Conservation (phyloP, 129 eudicot genomes). For the Centella asiatica region DNA sequence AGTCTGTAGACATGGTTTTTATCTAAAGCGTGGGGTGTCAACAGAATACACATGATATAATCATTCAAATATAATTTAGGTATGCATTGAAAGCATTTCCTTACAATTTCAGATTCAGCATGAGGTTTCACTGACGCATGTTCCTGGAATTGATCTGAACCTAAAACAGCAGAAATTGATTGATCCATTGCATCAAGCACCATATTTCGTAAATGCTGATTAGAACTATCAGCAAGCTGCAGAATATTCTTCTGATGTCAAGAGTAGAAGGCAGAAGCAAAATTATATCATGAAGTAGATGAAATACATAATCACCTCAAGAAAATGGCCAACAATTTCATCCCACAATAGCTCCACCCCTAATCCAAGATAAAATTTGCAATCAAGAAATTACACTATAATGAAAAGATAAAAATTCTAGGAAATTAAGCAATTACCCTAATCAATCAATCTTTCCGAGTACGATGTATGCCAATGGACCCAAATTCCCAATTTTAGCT, state of each 20-base stretch:
- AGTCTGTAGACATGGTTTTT: conserved; percentile 26
- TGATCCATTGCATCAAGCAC: conserved; percentile 89
- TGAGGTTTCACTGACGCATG: conserved; percentile 26
- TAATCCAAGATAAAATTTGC: conserved; percentile 18
- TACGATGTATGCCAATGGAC: no score
- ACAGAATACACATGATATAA: conserved; percentile 5
- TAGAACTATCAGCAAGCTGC: conserved; percentile 90
- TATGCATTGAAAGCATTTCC: conserved; percentile 7
- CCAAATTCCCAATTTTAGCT: no score
- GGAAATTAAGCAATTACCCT: no score
- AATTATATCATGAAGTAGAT: conserved; percentile 2
- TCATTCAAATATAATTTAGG: neutral
- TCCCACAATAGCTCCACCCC: conserved; percentile 98
- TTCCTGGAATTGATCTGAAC: conserved; percentile 74
- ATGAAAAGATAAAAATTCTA: no score
- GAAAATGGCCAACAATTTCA: conserved; percentile 78
- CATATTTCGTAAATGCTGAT: conserved; percentile 61
- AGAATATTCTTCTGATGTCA: conserved; percentile 21
- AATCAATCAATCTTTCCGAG: no score
- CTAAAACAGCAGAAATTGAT: conserved; percentile 88
- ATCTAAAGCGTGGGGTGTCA: conserved; percentile 22
- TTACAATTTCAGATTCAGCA: conserved; percentile 35
- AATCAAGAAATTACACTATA: conserved; percentile 1
- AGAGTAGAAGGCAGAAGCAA: conserved; percentile 12
- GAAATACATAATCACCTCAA: conserved; percentile 50